Evolutionary conservation across 306 rosid genomes (phyloP), one percentile per base, ranked within the genome.

Genomic region (Begonia masoniana): DNA sequence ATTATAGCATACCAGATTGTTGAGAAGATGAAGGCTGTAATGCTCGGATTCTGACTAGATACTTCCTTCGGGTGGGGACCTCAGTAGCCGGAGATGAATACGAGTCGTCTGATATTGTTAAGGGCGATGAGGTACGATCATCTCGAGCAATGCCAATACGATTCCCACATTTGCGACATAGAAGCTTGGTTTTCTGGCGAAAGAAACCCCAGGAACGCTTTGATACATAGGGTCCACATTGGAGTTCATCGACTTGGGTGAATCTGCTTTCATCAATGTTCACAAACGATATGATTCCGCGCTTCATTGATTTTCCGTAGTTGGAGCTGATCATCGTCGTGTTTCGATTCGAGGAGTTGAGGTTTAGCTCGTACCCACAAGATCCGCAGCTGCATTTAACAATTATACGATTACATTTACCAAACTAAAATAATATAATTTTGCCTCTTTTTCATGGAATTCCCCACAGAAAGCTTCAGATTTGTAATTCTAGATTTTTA

Each of bases 361-460:
- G 79, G 67, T 91, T 85, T 13, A 91, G 79, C 54, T 78, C 96
- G 50, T 85, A 91, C 4, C 95, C 94, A 60, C 97, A 91, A 15
- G 61, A 49, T 4, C 97, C 97, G 62, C 97, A 89, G 58, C 97
- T 89, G 89, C 60, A 78, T 42, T 16, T 61, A 62, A 41, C 45
- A 63, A 47, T 6, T 26, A 3, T 26, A 26, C 6, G 3, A 26
- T 26, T 26, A 26, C 35, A 26, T 26, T 26, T 26, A 26, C 35
- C 35, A 26, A 26, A 26, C 35, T 50, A 39, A 50, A 59, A 49
- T 43, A 58, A 49, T 47, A 41, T 21, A 21, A 21, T 21, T 21
- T 21, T 21, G 24, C 4, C 4, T 21, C 24, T 21, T 21, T 21
- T 2, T 21, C 24, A 21, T 21, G 24, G 24, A 21, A 21, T 21